Evolutionary conservation across 2,329 filamentous ascomycete genomes (phyloP).

Genomic region (Zymoseptoria tritici): DNA sequence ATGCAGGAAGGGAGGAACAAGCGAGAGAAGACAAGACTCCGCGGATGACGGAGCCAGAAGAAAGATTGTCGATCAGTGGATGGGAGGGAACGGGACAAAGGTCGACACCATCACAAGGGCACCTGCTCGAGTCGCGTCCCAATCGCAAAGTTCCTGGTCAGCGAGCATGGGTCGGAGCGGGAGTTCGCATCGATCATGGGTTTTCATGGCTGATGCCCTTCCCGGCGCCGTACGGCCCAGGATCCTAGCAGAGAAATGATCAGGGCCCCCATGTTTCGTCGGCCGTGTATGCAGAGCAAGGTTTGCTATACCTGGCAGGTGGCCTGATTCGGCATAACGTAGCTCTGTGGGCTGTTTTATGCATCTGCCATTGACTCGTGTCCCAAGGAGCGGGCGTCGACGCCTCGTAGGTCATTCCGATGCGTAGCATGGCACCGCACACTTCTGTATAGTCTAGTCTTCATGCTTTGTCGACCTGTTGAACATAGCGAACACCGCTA

Average conservation of each 20-base stretch:
- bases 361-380: background rate
- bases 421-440: background rate
- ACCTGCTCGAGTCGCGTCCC: background rate
- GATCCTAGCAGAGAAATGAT: background rate
- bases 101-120: background rate
- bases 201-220: background rate
- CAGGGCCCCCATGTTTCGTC: background rate
- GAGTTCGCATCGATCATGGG: background rate
- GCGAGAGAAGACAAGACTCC: background rate
- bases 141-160: background rate
- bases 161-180: background rate
- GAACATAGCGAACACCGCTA: no score
- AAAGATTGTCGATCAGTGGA: background rate
- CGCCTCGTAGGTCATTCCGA: background rate
- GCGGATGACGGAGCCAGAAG: background rate
- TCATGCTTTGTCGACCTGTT: no score
- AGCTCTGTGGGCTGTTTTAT: background rate
- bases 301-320: background rate
- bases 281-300: no score
- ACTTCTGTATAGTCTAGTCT: background rate
- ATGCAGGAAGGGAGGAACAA: background rate
- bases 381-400: background rate
- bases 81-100: background rate
- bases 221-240: background rate
- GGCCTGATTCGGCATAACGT: background rate